Evolutionary conservation across 2,329 filamentous ascomycete species (phyloP), one percentile per base, ranked within the genome.

Genomic region (Colletotrichum magnum): DNA sequence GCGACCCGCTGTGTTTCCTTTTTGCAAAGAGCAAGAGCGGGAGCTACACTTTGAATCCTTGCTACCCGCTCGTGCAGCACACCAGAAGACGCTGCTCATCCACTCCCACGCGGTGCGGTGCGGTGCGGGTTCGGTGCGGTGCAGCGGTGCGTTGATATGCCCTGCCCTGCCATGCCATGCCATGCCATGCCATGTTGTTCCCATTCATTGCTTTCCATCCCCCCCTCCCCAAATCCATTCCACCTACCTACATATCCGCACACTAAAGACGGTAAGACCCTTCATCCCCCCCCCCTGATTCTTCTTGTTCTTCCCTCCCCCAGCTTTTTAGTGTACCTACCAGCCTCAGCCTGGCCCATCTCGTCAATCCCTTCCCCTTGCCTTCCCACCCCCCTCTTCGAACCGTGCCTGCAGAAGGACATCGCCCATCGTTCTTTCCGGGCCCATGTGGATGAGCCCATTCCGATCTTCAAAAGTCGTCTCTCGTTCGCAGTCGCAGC

Each of bases 11-110:
- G 54, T 58, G 47, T 51, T 64, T 54, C 28, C 50, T 66, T 64
- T 63, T 66, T 53, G 51, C 59, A 36, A 36, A 65, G 45, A 67
- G 69, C 75, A 36, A 65, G 45, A 67, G 69, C 75, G 73, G 73
- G 71, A 73, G 60, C 69, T 73, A 73, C 77, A 75, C 78, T 75
- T 75, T 78, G 77, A 70, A 74, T 77, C 75, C 78, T 75, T 79
- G 77, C 77, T 83, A 82, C 79, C 81, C 80, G 80, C 79, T 79
- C 79, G 77, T 83, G 81, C 80, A 82, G 78, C 71, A 71, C 64
- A 69, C 61, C 60, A 69, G 62, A 65, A 5, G 45, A 9, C 9
- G 16, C 9, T 45, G 56, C 62, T 60, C 56, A 28, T 61, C 58
- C 52, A 58, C 47, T 58, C 47, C 32, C 26, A 51, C 36, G 24